Conservation (phyloP, 768 basidiomycete species). For the Collybia nuda region DNA sequence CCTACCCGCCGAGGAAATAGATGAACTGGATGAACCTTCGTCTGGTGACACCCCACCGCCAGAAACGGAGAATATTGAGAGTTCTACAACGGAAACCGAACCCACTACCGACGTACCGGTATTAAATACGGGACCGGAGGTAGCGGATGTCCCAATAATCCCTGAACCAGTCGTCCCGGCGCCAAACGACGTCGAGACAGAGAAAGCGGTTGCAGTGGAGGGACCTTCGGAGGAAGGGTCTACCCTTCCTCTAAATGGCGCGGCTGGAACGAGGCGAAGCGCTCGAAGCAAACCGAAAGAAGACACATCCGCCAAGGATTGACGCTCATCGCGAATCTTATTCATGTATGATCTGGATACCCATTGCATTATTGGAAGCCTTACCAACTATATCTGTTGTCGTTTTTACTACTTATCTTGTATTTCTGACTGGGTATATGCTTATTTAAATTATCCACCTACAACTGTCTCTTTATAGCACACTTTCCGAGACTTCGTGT, state of each 20-base stretch:
- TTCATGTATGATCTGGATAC: not conserved
- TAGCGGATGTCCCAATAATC: not conserved
- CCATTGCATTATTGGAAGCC: not conserved
- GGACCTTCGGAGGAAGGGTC: not conserved
- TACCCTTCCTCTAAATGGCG: not conserved
- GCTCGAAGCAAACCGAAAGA: slow-evolving; percentile 3
- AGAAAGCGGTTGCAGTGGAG: not conserved
- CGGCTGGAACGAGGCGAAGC: not conserved
- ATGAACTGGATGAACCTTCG: slow-evolving; percentile 34
- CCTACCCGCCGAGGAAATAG: slow-evolving; percentile 36
- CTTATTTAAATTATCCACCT: too few species aligned
- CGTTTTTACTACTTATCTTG: slow-evolving; percentile 1
- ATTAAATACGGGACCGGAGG: not conserved
- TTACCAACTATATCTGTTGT: slow-evolving; percentile 2
- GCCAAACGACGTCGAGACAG: not conserved
- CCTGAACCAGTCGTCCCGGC: not conserved
- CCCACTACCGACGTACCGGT: not conserved
- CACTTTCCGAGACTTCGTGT: too few species aligned
- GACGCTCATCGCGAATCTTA: not conserved
- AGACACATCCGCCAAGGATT: not conserved
- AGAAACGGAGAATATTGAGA: slow-evolving; percentile 4
- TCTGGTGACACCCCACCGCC: slow-evolving; percentile 21
- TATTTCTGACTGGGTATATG: not conserved
- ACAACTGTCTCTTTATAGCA: too few species aligned
- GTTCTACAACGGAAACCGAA: not conserved